Evolutionary conservation across 2,329 filamentous ascomycete genomes (phyloP).

Genomic region (Acrocalymma vagum): DNA sequence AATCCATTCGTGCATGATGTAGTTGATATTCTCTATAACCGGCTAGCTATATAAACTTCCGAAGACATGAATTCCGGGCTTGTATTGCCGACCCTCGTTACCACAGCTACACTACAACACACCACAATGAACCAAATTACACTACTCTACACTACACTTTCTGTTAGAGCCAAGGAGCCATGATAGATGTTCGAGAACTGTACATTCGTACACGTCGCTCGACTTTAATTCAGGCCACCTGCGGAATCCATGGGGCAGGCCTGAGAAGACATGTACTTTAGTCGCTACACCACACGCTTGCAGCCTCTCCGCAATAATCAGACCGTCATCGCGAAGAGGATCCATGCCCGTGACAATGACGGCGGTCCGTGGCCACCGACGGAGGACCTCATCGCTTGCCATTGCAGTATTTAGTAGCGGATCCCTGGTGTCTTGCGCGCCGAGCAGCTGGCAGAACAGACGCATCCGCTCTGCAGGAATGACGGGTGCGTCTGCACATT

Average conservation of each 20-base stretch:
- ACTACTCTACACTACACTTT: too few relatives aligned
- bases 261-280: background rate
- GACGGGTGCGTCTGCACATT: constrained; percentile 2
- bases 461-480: constrained; percentile 1
- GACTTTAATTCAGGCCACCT: constrained; percentile 1
- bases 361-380: background rate
- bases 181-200: too few relatives aligned
- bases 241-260: constrained; percentile 2
- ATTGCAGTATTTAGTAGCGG: background rate
- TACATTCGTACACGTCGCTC: too few relatives aligned
- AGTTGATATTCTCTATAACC: too few relatives aligned
- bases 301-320: background rate
- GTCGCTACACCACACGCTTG: background rate
- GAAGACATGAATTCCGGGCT: too few relatives aligned
- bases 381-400: background rate
- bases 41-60: too few relatives aligned
- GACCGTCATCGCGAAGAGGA: constrained; percentile 1
- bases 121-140: too few relatives aligned
- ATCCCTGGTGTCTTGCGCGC: too few relatives aligned
- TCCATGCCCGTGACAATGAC: background rate
- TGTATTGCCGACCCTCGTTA: too few relatives aligned
- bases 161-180: too few relatives aligned
- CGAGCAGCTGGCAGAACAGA: constrained; percentile 1
- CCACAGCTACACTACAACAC: too few relatives aligned
- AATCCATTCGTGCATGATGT: too few relatives aligned